These are phyloP conservation scores for Plantago coronopus DNA, from an alignment of 305 asterid species.

Conservation along the genomic window DNA sequence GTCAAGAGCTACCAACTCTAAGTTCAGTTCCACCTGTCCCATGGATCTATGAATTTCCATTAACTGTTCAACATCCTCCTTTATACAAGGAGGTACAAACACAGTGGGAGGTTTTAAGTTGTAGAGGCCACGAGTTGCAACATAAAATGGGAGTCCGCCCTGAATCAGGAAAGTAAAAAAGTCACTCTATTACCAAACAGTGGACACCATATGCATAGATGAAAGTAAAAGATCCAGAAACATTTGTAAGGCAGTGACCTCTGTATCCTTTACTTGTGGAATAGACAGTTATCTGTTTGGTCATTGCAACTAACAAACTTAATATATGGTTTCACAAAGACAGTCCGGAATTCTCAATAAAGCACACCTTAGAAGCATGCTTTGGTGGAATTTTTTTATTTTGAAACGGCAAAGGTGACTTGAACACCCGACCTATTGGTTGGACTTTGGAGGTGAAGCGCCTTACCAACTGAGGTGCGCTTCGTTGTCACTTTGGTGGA, in stretches of 20 bases:
- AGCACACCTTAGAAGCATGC: too few species aligned
- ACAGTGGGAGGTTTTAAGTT: conserved; percentile 86
- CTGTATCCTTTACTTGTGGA: too few species aligned
- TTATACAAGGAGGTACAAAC: conserved; percentile 82
- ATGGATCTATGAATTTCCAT: conserved; percentile 70
- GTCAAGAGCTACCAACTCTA: conserved; percentile 81
- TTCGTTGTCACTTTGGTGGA: too few species aligned
- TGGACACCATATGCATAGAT: background rate
- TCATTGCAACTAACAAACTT: too few species aligned
- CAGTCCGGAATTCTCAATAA: too few species aligned
- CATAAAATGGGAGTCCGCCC: conserved; percentile 99
- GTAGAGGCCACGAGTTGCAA: conserved; percentile 88
- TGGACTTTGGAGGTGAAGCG: too few species aligned
- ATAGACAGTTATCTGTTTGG: too few species aligned
- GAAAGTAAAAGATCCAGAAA: background rate
- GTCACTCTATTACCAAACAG: conserved; percentile 14
- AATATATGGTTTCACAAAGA: too few species aligned
- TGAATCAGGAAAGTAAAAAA: conserved; percentile 33
- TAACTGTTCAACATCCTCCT: conserved; percentile 73
- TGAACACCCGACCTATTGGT: too few species aligned
- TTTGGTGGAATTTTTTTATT: too few species aligned
- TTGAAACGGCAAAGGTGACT: too few species aligned
- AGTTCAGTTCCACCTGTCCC: conserved; percentile 76
- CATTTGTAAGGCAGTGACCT: background rate
- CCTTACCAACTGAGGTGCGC: too few species aligned